Percentiles rank a stretch among this genome's conserved stretches.
Evolutionary conservation across 495 filamentous ascomycete genomes (phyloP).

Genomic region (Extremus antarcticus): DNA sequence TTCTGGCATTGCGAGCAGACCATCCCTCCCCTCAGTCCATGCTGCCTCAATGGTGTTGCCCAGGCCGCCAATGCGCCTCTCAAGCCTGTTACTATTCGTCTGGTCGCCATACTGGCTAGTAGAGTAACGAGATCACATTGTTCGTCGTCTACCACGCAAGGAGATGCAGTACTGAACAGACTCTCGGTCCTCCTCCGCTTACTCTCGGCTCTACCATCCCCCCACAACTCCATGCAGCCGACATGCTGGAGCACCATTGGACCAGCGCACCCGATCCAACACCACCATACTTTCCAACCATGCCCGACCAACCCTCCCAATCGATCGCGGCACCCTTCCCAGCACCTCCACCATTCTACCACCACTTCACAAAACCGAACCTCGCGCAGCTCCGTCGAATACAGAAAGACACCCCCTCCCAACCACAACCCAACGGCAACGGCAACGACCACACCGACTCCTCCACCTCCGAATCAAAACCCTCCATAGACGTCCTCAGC

Average conservation of each 20-base stretch:
- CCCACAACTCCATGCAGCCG: neutral
- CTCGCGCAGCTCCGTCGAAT: constrained; percentile 51
- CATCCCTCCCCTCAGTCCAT: neutral
- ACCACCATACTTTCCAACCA: no score
- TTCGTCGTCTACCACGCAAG: no score
- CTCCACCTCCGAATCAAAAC: neutral
- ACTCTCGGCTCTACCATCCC: constrained; percentile 4
- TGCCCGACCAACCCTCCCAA: neutral
- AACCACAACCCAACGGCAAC: constrained; percentile 21
- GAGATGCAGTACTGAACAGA: no score
- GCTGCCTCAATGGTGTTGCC: neutral
- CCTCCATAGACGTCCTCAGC: constrained; percentile 37
- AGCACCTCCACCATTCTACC: constrained; percentile 81
- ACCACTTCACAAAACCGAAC: constrained; percentile 73
- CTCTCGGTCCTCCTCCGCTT: no score
- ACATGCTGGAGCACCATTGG: no score
- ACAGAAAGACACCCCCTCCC: constrained; percentile 16
- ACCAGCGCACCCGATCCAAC: constrained; percentile 16
- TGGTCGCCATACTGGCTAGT: constrained; percentile 6
- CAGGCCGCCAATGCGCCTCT: neutral
- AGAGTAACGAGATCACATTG: no score
- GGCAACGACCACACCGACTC: constrained; percentile 9
- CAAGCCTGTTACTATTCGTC: neutral
- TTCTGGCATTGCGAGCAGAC: constrained; percentile 7
- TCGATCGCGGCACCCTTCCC: constrained; percentile 53